Base-by-base conservation (phyloP, 371 early-diverging fungal genomes). In the Blakeslea trispora region DNA sequence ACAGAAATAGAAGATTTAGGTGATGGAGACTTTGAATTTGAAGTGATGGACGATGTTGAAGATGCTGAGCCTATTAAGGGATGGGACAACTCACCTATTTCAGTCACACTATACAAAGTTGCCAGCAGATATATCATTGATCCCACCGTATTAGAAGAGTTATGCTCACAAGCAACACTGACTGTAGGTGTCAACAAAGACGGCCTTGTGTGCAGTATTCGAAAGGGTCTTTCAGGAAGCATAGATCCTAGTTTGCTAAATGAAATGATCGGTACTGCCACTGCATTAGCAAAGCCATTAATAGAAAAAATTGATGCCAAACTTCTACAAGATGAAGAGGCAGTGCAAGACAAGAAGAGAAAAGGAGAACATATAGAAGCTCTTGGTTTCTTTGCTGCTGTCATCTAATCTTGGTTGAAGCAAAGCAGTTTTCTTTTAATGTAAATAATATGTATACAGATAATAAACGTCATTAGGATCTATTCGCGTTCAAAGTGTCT, bases 41-140 rank as follows among this genome's bases (percentile, higher is more conserved):
- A 95, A 45, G 84, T 96, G 5, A 77, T 88, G 46, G 96, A 94
- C 66, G 92, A 92, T 59, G 80, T 86, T 1, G 92, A 93, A 44
- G 93, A 90, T 53, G 90, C 92, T 19, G 88, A 87, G 47, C 66
- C 80, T 18, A 71, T 97, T 3, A 71, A 72, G 10, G 96, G 95
- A 11, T 79, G 82, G 66, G 88, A 90, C 19, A 74, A 86, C 40
- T 72, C 92, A 57, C 98, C 98, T 11, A 66, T 93, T 19, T 62
- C 84, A 15, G 87, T 95, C 11, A 93, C 97, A 14, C 72, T 94
- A 22, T 90, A 85, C 69, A 91, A 90, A 90, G 88, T 95, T 57
- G 95, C 93, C 8, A 66, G 83, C 17, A 77, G 89, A 35, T 89
- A 90, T 68, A 81, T 95, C 19, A 81, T 94, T 13, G 98, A 97